phyloP scores from a whole-genome alignment of 1,284 basidiomycete species.

The Meira miltonrushii region DNA sequence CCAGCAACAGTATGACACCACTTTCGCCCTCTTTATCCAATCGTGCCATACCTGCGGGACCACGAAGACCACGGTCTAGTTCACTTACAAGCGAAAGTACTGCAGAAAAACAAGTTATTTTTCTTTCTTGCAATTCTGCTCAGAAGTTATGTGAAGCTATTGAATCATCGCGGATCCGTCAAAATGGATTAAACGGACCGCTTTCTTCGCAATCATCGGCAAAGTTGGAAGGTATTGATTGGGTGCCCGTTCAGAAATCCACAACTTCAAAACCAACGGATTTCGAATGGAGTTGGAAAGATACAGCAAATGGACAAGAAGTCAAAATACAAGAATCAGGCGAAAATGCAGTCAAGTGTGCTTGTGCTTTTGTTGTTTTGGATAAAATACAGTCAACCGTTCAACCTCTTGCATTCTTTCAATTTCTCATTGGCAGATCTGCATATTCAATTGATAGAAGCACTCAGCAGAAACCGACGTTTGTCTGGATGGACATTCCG shows the following conservation, averaged over 20 bases:
- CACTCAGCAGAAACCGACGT: too few relatives aligned
- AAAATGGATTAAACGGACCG: constrained; percentile 1
- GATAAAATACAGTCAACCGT: too few relatives aligned
- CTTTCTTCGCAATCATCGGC: neutral
- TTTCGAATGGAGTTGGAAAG: constrained; percentile 9
- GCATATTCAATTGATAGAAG: too few relatives aligned
- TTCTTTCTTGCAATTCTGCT: constrained; percentile 1
- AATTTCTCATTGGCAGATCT: too few relatives aligned
- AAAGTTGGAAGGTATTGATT: constrained; percentile 4
- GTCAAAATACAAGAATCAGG: neutral
- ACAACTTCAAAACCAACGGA: neutral
- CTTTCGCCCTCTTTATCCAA: too few relatives aligned
- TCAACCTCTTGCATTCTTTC: too few relatives aligned
- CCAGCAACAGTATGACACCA: too few relatives aligned
- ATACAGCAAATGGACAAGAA: neutral
- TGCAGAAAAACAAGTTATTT: neutral
- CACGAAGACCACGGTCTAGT: neutral
- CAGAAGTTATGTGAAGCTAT: constrained; percentile 1
- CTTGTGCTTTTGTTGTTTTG: neutral
- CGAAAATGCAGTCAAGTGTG: constrained; percentile 6
- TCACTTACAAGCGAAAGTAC: neutral
- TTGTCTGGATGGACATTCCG: too few relatives aligned
- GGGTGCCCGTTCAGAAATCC: neutral
- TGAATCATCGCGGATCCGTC: neutral
- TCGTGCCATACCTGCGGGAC: neutral